Evolutionary conservation across 192 early-diverging fungal genomes (phyloP).

Genomic region (Gigaspora rosea): DNA sequence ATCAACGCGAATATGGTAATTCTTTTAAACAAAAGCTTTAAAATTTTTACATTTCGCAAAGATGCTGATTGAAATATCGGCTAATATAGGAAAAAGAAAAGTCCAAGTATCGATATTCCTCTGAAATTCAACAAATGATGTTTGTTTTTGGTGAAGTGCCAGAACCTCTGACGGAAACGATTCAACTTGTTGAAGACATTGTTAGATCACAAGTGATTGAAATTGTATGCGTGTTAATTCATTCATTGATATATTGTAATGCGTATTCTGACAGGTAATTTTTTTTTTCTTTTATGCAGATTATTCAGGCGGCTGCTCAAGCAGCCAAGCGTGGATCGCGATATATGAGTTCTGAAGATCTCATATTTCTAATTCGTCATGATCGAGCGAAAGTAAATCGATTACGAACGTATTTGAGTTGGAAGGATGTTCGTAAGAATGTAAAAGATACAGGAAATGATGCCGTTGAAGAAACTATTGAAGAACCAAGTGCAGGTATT

Average conservation of each 20-base stretch:
- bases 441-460: conserved; percentile 76
- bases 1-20: too few species aligned
- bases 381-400: conserved; percentile 93
- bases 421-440: conserved; percentile 95
- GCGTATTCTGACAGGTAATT: not conserved
- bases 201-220: conserved; percentile 93
- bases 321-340: conserved; percentile 79
- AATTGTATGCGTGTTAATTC: conserved; percentile 61
- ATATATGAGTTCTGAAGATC: conserved; percentile 83
- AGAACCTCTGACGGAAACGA: conserved; percentile 87
- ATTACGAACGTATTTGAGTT: conserved; percentile 85
- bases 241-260: not conserved
- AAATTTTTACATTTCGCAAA: too few species aligned
- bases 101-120: conserved; percentile 60
- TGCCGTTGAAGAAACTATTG: conserved; percentile 55
- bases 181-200: conserved; percentile 93
- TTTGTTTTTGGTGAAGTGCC: conserved; percentile 96
- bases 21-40: too few species aligned
- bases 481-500: conserved; percentile 51
- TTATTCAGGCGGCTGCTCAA: conserved; percentile 85
- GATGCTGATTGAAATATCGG: too few species aligned
- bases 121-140: conserved; percentile 98
- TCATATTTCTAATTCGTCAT: conserved; percentile 96
- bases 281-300: conserved; percentile 42
- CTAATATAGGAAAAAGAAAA: conserved; percentile 41